Evolutionary conservation across 1,284 basidiomycete genomes (phyloP), one percentile per base, ranked within the genome.

Genomic region (Cystobasidiaceae sp.): DNA sequence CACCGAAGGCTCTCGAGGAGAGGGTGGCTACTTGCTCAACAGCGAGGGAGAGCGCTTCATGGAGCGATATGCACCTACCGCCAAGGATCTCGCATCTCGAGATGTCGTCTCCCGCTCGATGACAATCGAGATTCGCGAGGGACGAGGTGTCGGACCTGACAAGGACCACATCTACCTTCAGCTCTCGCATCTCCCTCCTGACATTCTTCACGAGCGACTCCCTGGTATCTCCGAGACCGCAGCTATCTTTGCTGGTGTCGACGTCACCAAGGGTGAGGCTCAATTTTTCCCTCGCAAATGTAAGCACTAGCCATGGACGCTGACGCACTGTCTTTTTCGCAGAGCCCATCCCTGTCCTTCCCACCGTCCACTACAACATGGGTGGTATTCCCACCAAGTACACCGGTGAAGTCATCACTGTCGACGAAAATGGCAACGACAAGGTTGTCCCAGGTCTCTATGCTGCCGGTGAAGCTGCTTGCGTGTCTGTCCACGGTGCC

Each of bases 211-310:
- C 78, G 94, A 98, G 80, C 88, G 96, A 77, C 83, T 99, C 50
- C 96, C 96, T 69, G 96, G 96, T 85, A 98, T 99, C 77, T 98
- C 96, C 58, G 96, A 99, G 83, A 99, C 96, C 11, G 96, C 96
- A 37, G 89, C 94, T 70, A 98, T 99, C 76, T 99, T 99, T 81
- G 86, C 92, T 75, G 96, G 96, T 79, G 96, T 98, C 71, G 96
- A 99, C 78, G 96, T 99, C 69, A 98, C 96, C 71, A 98, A 98
- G 82, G 54, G 48, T 50, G 48, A 50, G 48, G 11, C 23, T 11
- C 15, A 21, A 13, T 9, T 11, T 46, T 11, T 11, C 23, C 15
- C 15, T 9, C 11, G 9, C 15, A 21, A 46, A 23, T 11, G 44
- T 21, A 21, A 21, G 7, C 19, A 33, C 34, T 19, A n/a, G 11